A percentile compares a stretch with the other conserved stretches of the same genome.
phyloP scores from a whole-genome alignment of 352 stramenopile genomes.

The Phytophthora tubulina region DNA sequence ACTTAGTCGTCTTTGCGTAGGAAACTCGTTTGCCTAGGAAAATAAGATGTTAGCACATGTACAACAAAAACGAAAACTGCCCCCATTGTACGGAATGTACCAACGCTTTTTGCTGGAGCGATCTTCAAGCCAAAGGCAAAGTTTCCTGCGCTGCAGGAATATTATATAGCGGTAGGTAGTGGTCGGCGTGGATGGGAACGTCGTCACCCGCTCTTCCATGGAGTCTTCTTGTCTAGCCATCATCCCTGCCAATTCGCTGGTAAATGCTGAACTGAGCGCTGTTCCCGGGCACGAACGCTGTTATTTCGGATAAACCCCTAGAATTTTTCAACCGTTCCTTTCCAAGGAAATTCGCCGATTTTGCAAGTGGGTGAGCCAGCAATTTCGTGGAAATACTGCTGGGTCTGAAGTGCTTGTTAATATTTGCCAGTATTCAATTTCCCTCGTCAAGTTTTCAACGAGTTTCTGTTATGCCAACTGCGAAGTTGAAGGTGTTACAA shows the following conservation, averaged over 20 bases:
- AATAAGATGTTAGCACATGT: background rate
- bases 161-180: background rate
- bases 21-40: slow-evolving; percentile 15
- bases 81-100: background rate
- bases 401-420: background rate
- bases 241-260: background rate
- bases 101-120: background rate
- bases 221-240: slow-evolving; percentile 3
- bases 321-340: background rate
- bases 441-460: background rate
- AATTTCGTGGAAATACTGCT: too few relatives aligned
- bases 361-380: too few relatives aligned
- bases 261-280: background rate
- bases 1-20: slow-evolving; percentile 21
- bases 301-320: too few relatives aligned
- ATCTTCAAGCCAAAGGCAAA: background rate
- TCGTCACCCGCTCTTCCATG: background rate
- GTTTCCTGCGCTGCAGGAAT: background rate
- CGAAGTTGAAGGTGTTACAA: slow-evolving; percentile 14
- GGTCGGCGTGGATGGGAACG: background rate
- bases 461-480: slow-evolving; percentile 4
- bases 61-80: too few relatives aligned
- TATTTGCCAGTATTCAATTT: slow-evolving; percentile 2
- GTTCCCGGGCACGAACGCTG: too few relatives aligned
- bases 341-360: background rate